phyloP scores from a whole-genome alignment of 2,329 filamentous ascomycete genomes.

The Trichoderma arundinaceum region DNA sequence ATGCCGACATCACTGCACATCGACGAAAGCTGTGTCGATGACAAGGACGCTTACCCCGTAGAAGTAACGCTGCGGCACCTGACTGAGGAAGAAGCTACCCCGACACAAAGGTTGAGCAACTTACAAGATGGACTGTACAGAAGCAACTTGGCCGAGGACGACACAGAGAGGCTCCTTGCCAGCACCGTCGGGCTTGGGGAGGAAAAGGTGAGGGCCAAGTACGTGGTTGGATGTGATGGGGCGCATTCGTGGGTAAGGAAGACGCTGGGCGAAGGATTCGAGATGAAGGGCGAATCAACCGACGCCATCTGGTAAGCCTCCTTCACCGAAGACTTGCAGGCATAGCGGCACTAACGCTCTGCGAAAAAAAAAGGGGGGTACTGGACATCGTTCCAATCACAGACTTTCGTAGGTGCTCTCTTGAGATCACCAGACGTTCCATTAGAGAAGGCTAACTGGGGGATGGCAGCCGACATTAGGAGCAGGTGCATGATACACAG shows the following conservation, averaged over 20 bases:
- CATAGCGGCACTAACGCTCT: neutral
- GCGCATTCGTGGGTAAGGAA: slow-evolving; percentile 69
- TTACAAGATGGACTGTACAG: slow-evolving; percentile 61
- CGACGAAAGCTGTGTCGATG: slow-evolving; percentile 56
- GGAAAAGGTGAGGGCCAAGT: slow-evolving; percentile 53
- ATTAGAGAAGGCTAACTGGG: neutral
- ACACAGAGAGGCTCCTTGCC: slow-evolving; percentile 58
- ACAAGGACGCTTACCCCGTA: slow-evolving; percentile 63
- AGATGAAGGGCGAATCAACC: slow-evolving; percentile 61
- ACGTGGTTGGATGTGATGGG: slow-evolving; percentile 71
- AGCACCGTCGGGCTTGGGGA: slow-evolving; percentile 36
- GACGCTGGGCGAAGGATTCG: slow-evolving; percentile 57
- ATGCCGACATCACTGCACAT: slow-evolving; percentile 62
- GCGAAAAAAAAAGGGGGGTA: slow-evolving; percentile 45
- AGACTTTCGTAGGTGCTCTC: slow-evolving; percentile 54
- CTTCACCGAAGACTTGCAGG: neutral
- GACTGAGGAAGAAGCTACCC: slow-evolving; percentile 62
- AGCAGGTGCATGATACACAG: slow-evolving; percentile 64
- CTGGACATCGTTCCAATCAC: slow-evolving; percentile 50
- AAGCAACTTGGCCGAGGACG: slow-evolving; percentile 62
- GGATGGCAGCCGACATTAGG: slow-evolving; percentile 55
- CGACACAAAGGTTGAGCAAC: slow-evolving; percentile 44
- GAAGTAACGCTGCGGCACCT: slow-evolving; percentile 63
- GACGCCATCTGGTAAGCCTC: slow-evolving; percentile 53
- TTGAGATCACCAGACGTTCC: too few relatives aligned